Percentiles rank a stretch among this genome's conserved stretches.
phyloP scores from a whole-genome alignment of 2,329 filamentous ascomycete genomes.

The Aspergillus clavatus region DNA sequence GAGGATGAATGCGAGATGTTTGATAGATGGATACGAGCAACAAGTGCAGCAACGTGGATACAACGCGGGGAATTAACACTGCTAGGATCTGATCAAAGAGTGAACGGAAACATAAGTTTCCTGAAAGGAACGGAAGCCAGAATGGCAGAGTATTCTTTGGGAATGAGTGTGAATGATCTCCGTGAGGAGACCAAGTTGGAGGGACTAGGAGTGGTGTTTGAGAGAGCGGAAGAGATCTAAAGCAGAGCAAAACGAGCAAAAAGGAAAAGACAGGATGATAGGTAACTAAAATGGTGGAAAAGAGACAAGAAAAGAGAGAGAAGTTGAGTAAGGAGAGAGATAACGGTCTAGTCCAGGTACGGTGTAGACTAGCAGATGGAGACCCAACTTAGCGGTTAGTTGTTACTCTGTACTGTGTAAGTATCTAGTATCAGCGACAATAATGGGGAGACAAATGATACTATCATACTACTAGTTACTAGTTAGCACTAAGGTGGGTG shows the following conservation, averaged over 20 bases:
- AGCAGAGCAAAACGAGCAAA: not conserved
- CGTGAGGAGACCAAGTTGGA: not conserved
- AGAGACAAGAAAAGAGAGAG: constrained; percentile 9
- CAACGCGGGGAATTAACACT: constrained; percentile 1
- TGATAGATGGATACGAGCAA: not conserved
- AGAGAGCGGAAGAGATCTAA: not conserved
- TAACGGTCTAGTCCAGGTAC: constrained; percentile 7
- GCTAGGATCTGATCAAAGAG: constrained; percentile 20
- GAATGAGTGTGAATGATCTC: constrained; percentile 14
- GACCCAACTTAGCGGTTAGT: too few relatives aligned
- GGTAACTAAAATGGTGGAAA: constrained; percentile 7
- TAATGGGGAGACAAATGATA: too few relatives aligned
- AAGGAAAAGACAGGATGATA: constrained; percentile 11
- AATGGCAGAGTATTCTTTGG: constrained; percentile 10
- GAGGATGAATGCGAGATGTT: not conserved
- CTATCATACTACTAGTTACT: too few relatives aligned
- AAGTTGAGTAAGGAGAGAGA: constrained; percentile 8
- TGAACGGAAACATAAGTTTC: constrained; percentile 21
- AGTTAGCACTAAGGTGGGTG: too few relatives aligned
- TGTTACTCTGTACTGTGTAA: too few relatives aligned
- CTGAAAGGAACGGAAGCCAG: constrained; percentile 25
- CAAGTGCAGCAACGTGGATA: not conserved
- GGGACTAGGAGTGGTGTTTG: not conserved
- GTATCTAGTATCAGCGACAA: too few relatives aligned
- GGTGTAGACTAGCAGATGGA: too few relatives aligned